These are phyloP conservation scores for Cutaneotrichosporon mucoides DNA, from an alignment of 1,284 basidiomycete species.

Conservation along the genomic window DNA sequence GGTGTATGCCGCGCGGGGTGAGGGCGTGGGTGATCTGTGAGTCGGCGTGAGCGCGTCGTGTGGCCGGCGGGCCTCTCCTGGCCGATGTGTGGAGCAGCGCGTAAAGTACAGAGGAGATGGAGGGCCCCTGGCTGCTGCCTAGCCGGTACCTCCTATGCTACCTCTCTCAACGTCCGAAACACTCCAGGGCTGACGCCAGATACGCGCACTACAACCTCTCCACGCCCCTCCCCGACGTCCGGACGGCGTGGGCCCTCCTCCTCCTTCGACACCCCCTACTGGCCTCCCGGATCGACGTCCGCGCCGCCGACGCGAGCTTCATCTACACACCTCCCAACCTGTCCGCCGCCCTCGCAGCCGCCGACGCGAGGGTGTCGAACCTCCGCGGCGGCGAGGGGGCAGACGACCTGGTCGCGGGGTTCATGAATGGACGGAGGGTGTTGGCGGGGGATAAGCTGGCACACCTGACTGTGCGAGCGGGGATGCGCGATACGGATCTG, in stretches of 20 bases:
- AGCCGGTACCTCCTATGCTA: too few relatives aligned
- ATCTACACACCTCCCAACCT: conserved; percentile 51
- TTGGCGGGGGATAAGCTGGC: conserved; percentile 63
- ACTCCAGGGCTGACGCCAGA: conserved; percentile 23
- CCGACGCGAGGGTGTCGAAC: conserved; percentile 18
- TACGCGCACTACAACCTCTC: conserved; percentile 59
- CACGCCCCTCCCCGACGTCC: conserved; percentile 52
- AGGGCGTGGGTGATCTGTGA: conserved; percentile 78
- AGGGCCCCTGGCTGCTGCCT: too few relatives aligned
- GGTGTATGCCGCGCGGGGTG: conserved; percentile 51
- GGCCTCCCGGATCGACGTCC: conserved; percentile 53
- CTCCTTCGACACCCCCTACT: conserved; percentile 62
- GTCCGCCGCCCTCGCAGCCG: conserved; percentile 14
- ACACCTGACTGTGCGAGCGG: conserved; percentile 56
- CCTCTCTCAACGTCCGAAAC: not conserved
- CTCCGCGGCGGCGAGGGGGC: not conserved
- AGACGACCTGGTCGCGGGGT: conserved; percentile 6
- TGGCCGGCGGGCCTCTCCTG: too few relatives aligned
- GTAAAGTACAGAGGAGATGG: too few relatives aligned
- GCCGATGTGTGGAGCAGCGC: too few relatives aligned
- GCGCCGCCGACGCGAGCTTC: conserved; percentile 63
- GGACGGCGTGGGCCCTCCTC: conserved; percentile 63
- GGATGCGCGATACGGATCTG: conserved; percentile 35
- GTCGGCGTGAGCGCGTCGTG: not conserved
- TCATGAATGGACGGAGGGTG: conserved; percentile 41